Evolutionary conservation across 2,329 filamentous ascomycete genomes (phyloP).

Genomic region (Coniella vitis): DNA sequence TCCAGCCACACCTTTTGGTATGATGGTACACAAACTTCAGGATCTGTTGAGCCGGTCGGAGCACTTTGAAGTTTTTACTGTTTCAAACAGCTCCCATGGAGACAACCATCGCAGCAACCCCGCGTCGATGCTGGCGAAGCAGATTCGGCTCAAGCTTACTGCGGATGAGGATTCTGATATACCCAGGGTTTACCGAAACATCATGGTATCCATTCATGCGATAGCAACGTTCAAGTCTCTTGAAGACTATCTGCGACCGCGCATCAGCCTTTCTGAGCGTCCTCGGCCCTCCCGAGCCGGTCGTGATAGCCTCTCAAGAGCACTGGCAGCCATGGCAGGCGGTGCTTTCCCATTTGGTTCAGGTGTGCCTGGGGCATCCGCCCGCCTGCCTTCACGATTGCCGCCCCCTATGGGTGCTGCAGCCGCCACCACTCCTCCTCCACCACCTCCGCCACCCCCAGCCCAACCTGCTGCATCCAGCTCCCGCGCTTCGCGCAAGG

Average conservation of each 20-base stretch:
- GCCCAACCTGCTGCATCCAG: conserved; percentile 33
- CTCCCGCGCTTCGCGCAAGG: conserved; percentile 37
- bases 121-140: conserved; percentile 92
- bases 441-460: conserved; percentile 30
- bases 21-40: conserved; percentile 89
- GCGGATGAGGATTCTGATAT: conserved; percentile 90
- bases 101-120: conserved; percentile 80
- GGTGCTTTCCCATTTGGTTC: conserved; percentile 50
- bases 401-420: conserved; percentile 19
- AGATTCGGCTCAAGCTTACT: conserved; percentile 80
- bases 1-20: conserved; percentile 77
- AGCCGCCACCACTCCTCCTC: conserved; percentile 28
- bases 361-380: conserved; percentile 40
- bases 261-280: conserved; percentile 75
- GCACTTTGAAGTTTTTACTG: conserved; percentile 95
- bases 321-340: conserved; percentile 71
- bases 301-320: conserved; percentile 55
- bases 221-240: conserved; percentile 97
- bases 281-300: conserved; percentile 44
- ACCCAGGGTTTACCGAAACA: conserved; percentile 78
- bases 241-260: conserved; percentile 88
- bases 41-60: conserved; percentile 93
- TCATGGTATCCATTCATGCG: conserved; percentile 97
- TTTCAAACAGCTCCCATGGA: conserved; percentile 60
- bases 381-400: conserved; percentile 37